Conservation (phyloP, 1,139 yeast genomes). For the Yamadazyma membranifaciens region DNA sequence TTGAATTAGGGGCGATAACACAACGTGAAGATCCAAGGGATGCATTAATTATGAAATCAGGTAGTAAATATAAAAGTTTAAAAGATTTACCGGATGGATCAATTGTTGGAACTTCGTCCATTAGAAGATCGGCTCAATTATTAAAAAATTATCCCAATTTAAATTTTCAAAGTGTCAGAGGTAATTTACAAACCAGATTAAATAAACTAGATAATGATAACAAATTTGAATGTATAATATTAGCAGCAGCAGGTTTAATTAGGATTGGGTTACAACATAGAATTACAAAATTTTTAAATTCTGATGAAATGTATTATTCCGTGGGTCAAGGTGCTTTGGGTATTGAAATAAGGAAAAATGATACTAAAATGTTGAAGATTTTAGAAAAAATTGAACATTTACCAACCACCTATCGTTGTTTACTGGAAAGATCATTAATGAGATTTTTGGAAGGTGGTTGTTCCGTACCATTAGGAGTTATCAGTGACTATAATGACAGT, state of each 20-base stretch:
- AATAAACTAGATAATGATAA: conserved; percentile 70
- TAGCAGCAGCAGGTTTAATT: conserved; percentile 90
- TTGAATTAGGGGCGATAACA: conserved; percentile 83
- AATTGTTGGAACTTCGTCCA: conserved; percentile 90
- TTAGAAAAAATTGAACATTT: conserved; percentile 65
- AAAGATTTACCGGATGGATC: conserved; percentile 80
- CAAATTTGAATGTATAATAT: conserved; percentile 70
- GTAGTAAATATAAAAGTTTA: conserved; percentile 60
- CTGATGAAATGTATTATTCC: conserved; percentile 91
- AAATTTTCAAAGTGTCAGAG: conserved; percentile 73
- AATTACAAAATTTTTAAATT: conserved; percentile 66
- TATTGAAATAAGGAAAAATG: conserved; percentile 76
- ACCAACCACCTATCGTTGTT: conserved; percentile 70
- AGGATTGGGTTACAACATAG: conserved; percentile 71
- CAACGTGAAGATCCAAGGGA: conserved; percentile 90
- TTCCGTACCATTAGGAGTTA: conserved; percentile 94
- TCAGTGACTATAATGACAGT: conserved; percentile 50
- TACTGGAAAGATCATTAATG: conserved; percentile 90
- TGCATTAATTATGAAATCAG: conserved; percentile 78
- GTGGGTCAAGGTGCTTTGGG: conserved; percentile 99
- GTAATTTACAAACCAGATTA: conserved; percentile 82
- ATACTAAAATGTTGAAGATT: conserved; percentile 54
- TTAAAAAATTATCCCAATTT: conserved; percentile 42
- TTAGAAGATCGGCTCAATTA: conserved; percentile 79
- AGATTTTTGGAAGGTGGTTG: conserved; percentile 95